Evolutionary conservation across 2,329 filamentous ascomycete species (phyloP).

Genomic region (Alternaria incomplexa): DNA sequence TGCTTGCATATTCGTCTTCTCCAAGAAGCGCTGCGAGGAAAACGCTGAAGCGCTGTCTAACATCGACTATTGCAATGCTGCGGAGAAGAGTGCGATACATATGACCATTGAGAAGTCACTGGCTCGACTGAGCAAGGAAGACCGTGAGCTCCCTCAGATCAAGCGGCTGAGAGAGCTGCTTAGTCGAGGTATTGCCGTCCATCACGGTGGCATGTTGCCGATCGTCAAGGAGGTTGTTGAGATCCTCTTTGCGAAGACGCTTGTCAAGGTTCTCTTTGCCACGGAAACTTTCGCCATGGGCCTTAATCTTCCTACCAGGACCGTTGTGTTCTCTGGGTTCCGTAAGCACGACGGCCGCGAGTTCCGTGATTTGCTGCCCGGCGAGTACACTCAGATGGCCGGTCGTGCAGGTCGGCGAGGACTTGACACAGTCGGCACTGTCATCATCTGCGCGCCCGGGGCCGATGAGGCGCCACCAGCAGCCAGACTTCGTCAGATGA

Average conservation of each 20-base stretch:
- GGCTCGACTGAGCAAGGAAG: slow-evolving; percentile 87
- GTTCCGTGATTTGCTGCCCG: slow-evolving; percentile 89
- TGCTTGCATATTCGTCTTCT: slow-evolving; percentile 97
- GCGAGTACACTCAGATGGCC: slow-evolving; percentile 99
- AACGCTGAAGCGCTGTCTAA: slow-evolving; percentile 95
- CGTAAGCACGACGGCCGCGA: slow-evolving; percentile 93
- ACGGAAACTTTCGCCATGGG: slow-evolving; percentile 99
- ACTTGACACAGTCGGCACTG: slow-evolving; percentile 88
- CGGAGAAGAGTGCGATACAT: slow-evolving; percentile 95
- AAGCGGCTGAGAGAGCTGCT: slow-evolving; percentile 84
- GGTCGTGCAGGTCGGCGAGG: slow-evolving; percentile 92
- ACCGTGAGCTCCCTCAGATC: slow-evolving; percentile 90
- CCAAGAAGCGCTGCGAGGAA: slow-evolving; percentile 95
- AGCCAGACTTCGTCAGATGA: slow-evolving; percentile 85
- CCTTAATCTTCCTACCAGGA: slow-evolving; percentile 91
- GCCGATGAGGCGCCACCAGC: slow-evolving; percentile 88
- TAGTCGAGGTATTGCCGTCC: slow-evolving; percentile 88
- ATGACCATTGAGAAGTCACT: slow-evolving; percentile 98
- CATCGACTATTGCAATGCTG: slow-evolving; percentile 90
- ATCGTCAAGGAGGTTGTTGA: slow-evolving; percentile 99
- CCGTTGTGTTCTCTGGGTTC: slow-evolving; percentile 96
- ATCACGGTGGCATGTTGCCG: slow-evolving; percentile 90
- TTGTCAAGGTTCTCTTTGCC: slow-evolving; percentile 96
- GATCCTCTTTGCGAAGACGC: slow-evolving; percentile 90
- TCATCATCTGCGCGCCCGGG: slow-evolving; percentile 85